Base-by-base conservation (phyloP, 257 asterid genomes). In the Euphrasia confusa region DNA sequence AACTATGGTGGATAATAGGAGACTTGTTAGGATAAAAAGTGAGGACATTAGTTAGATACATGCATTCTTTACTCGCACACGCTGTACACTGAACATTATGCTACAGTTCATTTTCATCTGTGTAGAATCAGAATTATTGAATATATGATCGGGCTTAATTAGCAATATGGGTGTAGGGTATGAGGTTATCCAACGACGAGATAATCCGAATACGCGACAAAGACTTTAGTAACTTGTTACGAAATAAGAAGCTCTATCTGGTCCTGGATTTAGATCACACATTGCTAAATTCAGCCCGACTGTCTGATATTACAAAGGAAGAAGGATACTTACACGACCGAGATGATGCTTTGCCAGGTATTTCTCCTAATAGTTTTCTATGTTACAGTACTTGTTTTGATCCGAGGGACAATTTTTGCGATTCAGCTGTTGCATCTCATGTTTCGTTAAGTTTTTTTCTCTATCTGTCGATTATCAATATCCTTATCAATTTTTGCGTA, bases 231-330 rank as follows among this genome's bases (percentile, higher is more conserved):
- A 30, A 57, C 44, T 27, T 57, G 42, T 40, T 57, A 30, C 44
- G 61, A 40, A n/a, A 57, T 12, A 57, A 28, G n/a, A 57, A 57
- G 26, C 61, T 57, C 14, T 57, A 32, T 28, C n/a, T 57, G 42
- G 61, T 57, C 9, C 61, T 57, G 30, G 61, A 57, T 57, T 57
- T 57, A n/a, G 61, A 57, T n/a, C 61, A 57, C 14, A 57, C 61
- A 2, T 24, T 57, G 44, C 61, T 57, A 44, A 57, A 57, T 30
- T 57, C 61, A 13, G 42, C 61, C 26, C 26, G 61, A 5, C 44
- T 57, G 30, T 4, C 21, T 57, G 61, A 57, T 30, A 57, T 57
- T 28, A 57, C 61, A 28, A 9, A 4, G 42, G 44, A 57, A 30
- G 61, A 57, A 57, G 44, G 61, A 28, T 57, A 57, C 44, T 57